A percentile compares a stretch with the other conserved stretches of the same genome.
Evolutionary conservation across 148 eudicot species (phyloP).

Genomic region (Limonium bicolor): DNA sequence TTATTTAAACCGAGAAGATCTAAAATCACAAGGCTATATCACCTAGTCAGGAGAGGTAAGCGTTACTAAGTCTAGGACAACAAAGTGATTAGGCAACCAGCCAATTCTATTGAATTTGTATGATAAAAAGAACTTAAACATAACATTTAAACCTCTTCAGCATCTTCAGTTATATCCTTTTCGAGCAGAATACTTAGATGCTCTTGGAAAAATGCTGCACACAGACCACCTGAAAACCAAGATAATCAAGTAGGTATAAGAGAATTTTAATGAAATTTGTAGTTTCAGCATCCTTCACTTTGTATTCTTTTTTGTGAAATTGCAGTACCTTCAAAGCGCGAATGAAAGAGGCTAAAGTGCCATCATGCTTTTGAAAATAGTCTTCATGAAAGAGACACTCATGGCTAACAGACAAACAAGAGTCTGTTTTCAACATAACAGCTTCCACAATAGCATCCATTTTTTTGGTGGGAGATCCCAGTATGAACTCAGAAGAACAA

Average conservation of each 20-base stretch:
- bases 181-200: conserved; percentile 49
- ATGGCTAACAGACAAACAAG: conserved; percentile 53
- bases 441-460: conserved; percentile 73
- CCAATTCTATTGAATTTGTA: neutral
- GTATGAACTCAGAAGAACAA: conserved; percentile 31
- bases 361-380: conserved; percentile 71
- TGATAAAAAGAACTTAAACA: conserved; percentile 1
- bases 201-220: conserved; percentile 52
- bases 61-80: too few species aligned
- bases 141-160: conserved; percentile 30
- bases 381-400: conserved; percentile 70
- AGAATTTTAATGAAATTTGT: too few species aligned
- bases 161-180: conserved; percentile 25
- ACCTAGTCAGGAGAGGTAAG: too few species aligned
- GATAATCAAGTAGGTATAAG: too few species aligned
- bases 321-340: conserved; percentile 93
- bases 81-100: too few species aligned
- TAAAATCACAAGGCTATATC: too few species aligned
- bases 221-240: conserved; percentile 48
- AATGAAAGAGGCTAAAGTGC: conserved; percentile 64
- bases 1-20: too few species aligned
- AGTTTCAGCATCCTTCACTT: neutral
- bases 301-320: too few species aligned
- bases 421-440: conserved; percentile 46
- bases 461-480: conserved; percentile 72